Percentiles rank a stretch among this genome's conserved stretches.
These are phyloP conservation scores for Ormosia semicastrata DNA, from an alignment of 306 rosid genomes.

Conservation along the genomic window DNA sequence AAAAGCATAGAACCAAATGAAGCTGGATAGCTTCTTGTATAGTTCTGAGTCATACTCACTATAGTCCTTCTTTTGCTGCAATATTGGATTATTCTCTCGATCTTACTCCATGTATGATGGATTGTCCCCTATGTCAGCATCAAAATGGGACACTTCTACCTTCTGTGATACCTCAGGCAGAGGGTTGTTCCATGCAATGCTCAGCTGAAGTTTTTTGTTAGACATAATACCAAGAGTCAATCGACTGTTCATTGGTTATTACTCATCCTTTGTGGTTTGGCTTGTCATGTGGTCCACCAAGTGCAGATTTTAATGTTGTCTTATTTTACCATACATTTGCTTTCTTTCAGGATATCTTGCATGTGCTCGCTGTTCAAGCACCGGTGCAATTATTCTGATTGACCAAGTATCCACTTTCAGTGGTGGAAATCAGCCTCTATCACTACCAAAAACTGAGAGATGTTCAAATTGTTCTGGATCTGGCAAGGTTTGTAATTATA, in stretches of 20 bases:
- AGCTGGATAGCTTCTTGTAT: not conserved
- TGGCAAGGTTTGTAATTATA: slow-evolving; percentile 75
- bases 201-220: not conserved
- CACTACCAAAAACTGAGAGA: slow-evolving; percentile 75
- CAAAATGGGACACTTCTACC: not conserved
- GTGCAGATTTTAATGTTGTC: not conserved
- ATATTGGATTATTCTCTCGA: not conserved
- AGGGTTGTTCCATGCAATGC: not conserved
- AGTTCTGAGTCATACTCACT: not conserved
- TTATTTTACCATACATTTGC: not conserved
- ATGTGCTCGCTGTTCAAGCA: slow-evolving; percentile 92
- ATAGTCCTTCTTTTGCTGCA: not conserved
- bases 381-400: slow-evolving; percentile 68
- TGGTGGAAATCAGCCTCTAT: slow-evolving; percentile 60
- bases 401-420: slow-evolving; percentile 61
- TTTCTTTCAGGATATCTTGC: slow-evolving; percentile 77
- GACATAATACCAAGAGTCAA: not conserved
- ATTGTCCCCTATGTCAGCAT: not conserved
- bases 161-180: not conserved
- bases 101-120: not conserved
- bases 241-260: not conserved
- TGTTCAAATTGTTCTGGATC: slow-evolving; percentile 96
- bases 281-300: not conserved
- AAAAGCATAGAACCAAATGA: not conserved
- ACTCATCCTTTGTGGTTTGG: not conserved